phyloP scores from a whole-genome alignment of 495 filamentous ascomycete genomes.

The Tuber melanosporum region DNA sequence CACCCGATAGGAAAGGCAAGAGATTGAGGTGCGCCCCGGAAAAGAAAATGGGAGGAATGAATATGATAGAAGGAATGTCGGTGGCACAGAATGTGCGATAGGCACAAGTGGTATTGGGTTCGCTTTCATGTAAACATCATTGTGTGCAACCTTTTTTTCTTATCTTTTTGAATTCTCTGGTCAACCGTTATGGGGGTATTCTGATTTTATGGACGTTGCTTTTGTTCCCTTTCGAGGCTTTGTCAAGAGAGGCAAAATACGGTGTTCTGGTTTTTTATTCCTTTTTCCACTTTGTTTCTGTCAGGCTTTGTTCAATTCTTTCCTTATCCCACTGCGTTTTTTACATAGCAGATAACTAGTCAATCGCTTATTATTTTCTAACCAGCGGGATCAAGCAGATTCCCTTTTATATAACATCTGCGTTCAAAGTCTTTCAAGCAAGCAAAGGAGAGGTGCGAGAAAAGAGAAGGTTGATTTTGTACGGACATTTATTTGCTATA shows the following conservation, averaged over 20 bases:
- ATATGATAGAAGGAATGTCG: conserved; percentile 35
- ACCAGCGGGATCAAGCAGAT: not conserved
- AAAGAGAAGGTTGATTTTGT: not conserved
- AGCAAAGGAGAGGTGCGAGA: not conserved
- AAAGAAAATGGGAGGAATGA: conserved; percentile 17
- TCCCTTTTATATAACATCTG: conserved; percentile 5
- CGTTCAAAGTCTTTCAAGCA: conserved; percentile 1
- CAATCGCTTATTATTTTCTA: conserved; percentile 4
- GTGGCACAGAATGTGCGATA: conserved; percentile 34
- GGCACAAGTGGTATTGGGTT: not conserved
- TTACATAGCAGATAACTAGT: not conserved
- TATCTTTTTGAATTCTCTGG: not conserved
- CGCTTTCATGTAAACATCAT: conserved; percentile 4
- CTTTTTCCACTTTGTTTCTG: not conserved
- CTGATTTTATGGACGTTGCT: conserved; percentile 2
- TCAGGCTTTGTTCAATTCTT: not conserved
- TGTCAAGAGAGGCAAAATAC: not conserved
- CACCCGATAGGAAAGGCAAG: conserved; percentile 25
- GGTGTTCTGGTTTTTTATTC: not conserved
- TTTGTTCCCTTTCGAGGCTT: not conserved
- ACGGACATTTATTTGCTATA: conserved; percentile 1
- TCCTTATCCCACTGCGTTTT: not conserved
- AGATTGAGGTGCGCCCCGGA: conserved; percentile 27
- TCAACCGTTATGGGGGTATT: not conserved
- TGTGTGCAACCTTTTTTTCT: conserved; percentile 1